Evolutionary conservation across 805 yeast species (phyloP).

Genomic region (Ogataea methylovora): DNA sequence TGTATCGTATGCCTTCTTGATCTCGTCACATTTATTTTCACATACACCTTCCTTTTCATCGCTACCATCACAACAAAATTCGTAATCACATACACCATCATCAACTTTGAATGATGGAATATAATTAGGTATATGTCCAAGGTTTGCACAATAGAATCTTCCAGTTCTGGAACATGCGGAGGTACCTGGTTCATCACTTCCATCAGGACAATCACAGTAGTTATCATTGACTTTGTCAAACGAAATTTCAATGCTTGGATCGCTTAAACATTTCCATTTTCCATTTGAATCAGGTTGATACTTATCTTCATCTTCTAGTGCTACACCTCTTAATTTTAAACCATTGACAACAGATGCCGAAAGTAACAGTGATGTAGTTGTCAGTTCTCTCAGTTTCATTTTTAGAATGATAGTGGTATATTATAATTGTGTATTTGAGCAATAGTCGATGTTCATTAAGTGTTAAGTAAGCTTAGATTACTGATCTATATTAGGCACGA

Average conservation of each 20-base stretch:
- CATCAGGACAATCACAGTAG: slow-evolving; percentile 95
- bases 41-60: slow-evolving; percentile 63
- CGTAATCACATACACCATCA: slow-evolving; percentile 91
- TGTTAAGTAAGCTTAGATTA: too few relatives aligned
- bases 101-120: slow-evolving; percentile 64
- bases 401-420: too few relatives aligned
- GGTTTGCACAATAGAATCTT: slow-evolving; percentile 68
- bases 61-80: slow-evolving; percentile 87
- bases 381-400: too few relatives aligned
- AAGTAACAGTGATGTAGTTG: too few relatives aligned
- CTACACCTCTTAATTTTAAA: slow-evolving; percentile 30
- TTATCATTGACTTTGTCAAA: slow-evolving; percentile 73
- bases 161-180: slow-evolving; percentile 55
- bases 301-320: slow-evolving; percentile 29
- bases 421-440: too few relatives aligned
- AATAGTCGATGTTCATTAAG: too few relatives aligned
- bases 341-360: slow-evolving; percentile 1
- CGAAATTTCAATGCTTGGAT: slow-evolving; percentile 58
- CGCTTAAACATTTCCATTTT: slow-evolving; percentile 61
- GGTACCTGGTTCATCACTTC: slow-evolving; percentile 96
- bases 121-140: slow-evolving; percentile 55
- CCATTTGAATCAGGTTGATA: slow-evolving; percentile 47
- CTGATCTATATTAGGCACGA: too few relatives aligned
- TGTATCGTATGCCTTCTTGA: slow-evolving; percentile 31
- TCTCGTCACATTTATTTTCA: slow-evolving; percentile 45